Percentiles rank a stretch among this genome's conserved stretches.
Evolutionary conservation across 2,329 filamentous ascomycete species (phyloP).

Genomic region (Colletotrichum sidae): DNA sequence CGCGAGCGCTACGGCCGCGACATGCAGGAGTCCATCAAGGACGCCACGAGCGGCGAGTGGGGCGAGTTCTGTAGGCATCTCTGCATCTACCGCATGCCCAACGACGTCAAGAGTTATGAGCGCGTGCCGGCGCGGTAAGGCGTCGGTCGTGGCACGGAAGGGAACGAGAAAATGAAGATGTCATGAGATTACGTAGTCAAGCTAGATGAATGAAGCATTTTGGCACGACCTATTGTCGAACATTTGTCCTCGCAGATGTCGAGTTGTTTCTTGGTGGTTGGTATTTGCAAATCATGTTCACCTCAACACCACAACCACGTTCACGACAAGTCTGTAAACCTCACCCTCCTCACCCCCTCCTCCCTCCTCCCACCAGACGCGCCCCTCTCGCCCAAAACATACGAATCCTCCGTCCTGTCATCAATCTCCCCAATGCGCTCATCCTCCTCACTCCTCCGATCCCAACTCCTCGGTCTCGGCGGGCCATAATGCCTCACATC

Average conservation of each 20-base stretch:
- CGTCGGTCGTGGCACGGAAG: neutral
- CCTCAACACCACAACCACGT: too few relatives aligned
- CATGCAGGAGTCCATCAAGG: slow-evolving; percentile 81
- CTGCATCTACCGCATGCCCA: slow-evolving; percentile 70
- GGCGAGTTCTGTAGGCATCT: slow-evolving; percentile 80
- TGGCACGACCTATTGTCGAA: too few relatives aligned
- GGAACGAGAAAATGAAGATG: slow-evolving; percentile 9
- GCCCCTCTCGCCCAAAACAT: slow-evolving; percentile 9
- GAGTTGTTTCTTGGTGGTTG: neutral
- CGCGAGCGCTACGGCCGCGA: slow-evolving; percentile 79
- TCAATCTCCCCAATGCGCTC: slow-evolving; percentile 29
- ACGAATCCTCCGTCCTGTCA: slow-evolving; percentile 15
- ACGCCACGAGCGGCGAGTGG: slow-evolving; percentile 82
- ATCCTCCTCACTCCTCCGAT: slow-evolving; percentile 20
- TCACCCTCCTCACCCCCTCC: slow-evolving; percentile 1
- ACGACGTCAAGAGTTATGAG: slow-evolving; percentile 67
- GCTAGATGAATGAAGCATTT: slow-evolving; percentile 3
- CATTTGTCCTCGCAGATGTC: too few relatives aligned
- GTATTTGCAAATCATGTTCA: too few relatives aligned
- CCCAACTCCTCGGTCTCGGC: slow-evolving; percentile 11
- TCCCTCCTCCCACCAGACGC: slow-evolving; percentile 3
- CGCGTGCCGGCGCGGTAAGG: slow-evolving; percentile 45
- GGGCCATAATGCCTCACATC: neutral
- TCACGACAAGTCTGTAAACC: neutral
- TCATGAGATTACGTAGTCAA: slow-evolving; percentile 23